A percentile compares a stretch with the other conserved stretches of the same genome.
phyloP scores from a whole-genome alignment of 2,329 filamentous ascomycete species.

The Penicillium sp. region DNA sequence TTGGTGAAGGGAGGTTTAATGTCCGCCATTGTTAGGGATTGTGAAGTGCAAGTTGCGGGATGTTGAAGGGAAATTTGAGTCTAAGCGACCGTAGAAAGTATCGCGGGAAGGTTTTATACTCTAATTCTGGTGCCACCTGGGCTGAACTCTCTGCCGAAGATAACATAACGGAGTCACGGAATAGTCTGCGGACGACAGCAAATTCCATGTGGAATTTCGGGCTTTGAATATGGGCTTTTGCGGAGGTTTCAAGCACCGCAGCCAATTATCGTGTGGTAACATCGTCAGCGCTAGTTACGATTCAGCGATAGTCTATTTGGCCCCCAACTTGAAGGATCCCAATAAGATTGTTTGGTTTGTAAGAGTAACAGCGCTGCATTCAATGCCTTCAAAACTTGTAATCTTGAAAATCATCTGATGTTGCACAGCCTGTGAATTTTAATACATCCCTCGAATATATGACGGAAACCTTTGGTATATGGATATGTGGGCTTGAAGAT shows the following conservation, averaged over 20 bases:
- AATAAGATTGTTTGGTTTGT: too few species aligned
- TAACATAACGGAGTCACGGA: not conserved
- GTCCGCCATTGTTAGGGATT: conserved; percentile 34
- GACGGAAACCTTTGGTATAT: too few species aligned
- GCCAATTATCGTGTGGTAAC: not conserved
- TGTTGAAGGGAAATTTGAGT: not conserved
- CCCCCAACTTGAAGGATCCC: too few species aligned
- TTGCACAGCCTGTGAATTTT: too few species aligned
- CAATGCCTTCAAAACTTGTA: too few species aligned
- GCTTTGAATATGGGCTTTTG: not conserved
- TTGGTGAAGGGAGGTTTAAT: conserved; percentile 70
- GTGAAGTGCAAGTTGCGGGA: not conserved
- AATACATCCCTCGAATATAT: too few species aligned
- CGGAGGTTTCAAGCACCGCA: not conserved
- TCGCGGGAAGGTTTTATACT: not conserved
- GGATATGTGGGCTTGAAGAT: too few species aligned
- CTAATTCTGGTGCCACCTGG: not conserved
- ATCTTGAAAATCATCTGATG: too few species aligned
- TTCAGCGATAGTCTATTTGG: too few species aligned
- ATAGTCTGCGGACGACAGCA: not conserved
- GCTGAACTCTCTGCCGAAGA: not conserved
- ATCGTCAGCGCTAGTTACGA: too few species aligned
- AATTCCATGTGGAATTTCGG: not conserved
- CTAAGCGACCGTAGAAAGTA: not conserved
- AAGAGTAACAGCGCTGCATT: too few species aligned